These are phyloP conservation scores for Megacollybia platyphylla DNA, from an alignment of 1,284 basidiomycete species.

Conservation along the genomic window DNA sequence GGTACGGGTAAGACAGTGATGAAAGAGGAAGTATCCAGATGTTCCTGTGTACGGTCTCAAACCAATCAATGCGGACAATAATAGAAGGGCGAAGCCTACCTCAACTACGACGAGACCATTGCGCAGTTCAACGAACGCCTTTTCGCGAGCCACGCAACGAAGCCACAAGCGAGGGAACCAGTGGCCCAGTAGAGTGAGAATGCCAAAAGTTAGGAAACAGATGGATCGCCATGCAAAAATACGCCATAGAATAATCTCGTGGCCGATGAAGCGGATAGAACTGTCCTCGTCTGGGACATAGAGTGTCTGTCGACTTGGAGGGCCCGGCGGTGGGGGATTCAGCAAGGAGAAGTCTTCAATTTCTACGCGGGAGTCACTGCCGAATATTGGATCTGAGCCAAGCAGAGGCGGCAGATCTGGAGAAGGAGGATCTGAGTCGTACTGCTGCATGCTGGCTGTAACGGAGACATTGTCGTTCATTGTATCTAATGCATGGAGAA, in stretches of 20 bases:
- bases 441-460: constrained; percentile 42
- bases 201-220: constrained; percentile 65
- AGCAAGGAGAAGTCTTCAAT: constrained; percentile 52
- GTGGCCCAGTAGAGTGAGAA: constrained; percentile 74
- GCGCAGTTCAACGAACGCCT: constrained; percentile 65
- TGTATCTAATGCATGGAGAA: constrained; percentile 15
- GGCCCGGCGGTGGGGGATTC: constrained; percentile 58
- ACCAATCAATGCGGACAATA: constrained; percentile 1
- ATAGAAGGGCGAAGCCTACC: constrained; percentile 32
- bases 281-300: constrained; percentile 88
- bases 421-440: constrained; percentile 56
- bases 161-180: constrained; percentile 94
- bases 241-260: constrained; percentile 57
- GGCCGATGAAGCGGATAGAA: constrained; percentile 85
- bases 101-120: constrained; percentile 81
- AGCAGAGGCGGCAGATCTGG: constrained; percentile 52
- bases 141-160: constrained; percentile 75
- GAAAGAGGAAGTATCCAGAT: constrained; percentile 67
- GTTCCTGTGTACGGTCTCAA: constrained; percentile 42
- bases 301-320: constrained; percentile 77
- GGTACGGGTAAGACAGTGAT: constrained; percentile 63
- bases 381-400: constrained; percentile 64
- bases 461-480: constrained; percentile 26
- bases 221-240: constrained; percentile 62
- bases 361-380: constrained; percentile 69